A percentile compares a stretch with the other conserved stretches of the same genome.
phyloP scores from a whole-genome alignment of 805 yeast species.

The Kluyveromyces dobzhanskii region DNA sequence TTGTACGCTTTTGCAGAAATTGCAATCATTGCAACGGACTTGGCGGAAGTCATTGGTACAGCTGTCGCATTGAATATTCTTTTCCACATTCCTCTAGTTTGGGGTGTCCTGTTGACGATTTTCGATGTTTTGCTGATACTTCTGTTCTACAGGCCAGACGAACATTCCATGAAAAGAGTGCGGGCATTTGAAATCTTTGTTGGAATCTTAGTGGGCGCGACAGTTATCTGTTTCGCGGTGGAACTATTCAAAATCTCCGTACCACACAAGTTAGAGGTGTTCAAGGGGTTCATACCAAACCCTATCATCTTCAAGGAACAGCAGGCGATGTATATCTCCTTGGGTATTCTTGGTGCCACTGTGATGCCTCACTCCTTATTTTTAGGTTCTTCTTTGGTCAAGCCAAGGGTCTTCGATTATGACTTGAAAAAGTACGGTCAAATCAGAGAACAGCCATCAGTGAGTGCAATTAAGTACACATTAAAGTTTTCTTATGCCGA shows the following conservation, averaged over 20 bases:
- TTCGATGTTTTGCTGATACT: slow-evolving; percentile 73
- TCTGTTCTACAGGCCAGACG: slow-evolving; percentile 67
- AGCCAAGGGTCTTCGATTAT: slow-evolving; percentile 70
- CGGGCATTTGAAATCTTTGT: slow-evolving; percentile 75
- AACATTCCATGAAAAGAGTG: slow-evolving; percentile 67
- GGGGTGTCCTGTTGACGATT: slow-evolving; percentile 74
- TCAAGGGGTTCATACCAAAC: slow-evolving; percentile 66
- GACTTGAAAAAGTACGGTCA: slow-evolving; percentile 50
- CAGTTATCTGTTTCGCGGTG: slow-evolving; percentile 66
- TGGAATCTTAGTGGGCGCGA: slow-evolving; percentile 56
- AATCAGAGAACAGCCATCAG: slow-evolving; percentile 56
- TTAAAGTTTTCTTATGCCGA: slow-evolving; percentile 78
- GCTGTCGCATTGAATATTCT: slow-evolving; percentile 78
- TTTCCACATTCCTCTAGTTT: slow-evolving; percentile 60
- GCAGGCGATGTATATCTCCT: slow-evolving; percentile 63
- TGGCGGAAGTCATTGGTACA: slow-evolving; percentile 92
- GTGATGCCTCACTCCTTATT: slow-evolving; percentile 91
- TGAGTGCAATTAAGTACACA: slow-evolving; percentile 71
- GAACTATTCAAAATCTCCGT: slow-evolving; percentile 56
- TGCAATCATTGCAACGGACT: slow-evolving; percentile 86
- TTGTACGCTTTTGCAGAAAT: slow-evolving; percentile 70
- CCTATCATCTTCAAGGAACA: slow-evolving; percentile 49
- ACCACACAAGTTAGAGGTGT: slow-evolving; percentile 43
- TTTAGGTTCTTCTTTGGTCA: slow-evolving; percentile 80
- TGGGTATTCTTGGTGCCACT: slow-evolving; percentile 88